These are phyloP conservation scores for Fusarium sp. DNA, from an alignment of 2,329 filamentous ascomycete genomes.

Conservation along the genomic window DNA sequence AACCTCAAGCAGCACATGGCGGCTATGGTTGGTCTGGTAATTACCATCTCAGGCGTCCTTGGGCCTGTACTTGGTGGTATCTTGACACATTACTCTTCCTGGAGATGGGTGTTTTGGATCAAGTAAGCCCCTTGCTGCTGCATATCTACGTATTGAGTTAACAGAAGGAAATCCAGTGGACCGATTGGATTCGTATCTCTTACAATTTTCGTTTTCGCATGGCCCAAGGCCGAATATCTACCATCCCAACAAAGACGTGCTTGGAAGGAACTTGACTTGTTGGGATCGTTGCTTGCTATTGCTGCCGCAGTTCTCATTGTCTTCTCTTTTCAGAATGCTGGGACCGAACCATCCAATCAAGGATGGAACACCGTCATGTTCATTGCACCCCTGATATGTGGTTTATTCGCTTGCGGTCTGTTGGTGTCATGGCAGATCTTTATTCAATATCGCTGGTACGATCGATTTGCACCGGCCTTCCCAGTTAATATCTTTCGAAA, in stretches of 20 bases:
- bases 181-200: conserved; percentile 63
- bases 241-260: conserved; percentile 53
- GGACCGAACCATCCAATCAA: conserved; percentile 47
- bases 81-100: conserved; percentile 61
- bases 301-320: conserved; percentile 66
- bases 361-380: conserved; percentile 58
- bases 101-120: conserved; percentile 71
- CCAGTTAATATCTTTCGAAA: conserved; percentile 63
- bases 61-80: conserved; percentile 65
- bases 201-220: conserved; percentile 60
- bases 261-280: conserved; percentile 65
- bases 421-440: conserved; percentile 49
- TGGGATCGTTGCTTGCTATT: conserved; percentile 66
- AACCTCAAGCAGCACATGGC: conserved; percentile 58
- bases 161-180: conserved; percentile 53
- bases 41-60: conserved; percentile 62
- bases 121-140: conserved; percentile 55
- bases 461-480: conserved; percentile 55
- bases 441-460: conserved; percentile 42
- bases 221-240: conserved; percentile 60
- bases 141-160: not conserved
- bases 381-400: conserved; percentile 48
- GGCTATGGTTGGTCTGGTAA: conserved; percentile 61
- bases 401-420: conserved; percentile 46
- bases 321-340: conserved; percentile 68